Base-by-base conservation (phyloP, 495 filamentous ascomycete species). In the Xylaria sp. region DNA sequence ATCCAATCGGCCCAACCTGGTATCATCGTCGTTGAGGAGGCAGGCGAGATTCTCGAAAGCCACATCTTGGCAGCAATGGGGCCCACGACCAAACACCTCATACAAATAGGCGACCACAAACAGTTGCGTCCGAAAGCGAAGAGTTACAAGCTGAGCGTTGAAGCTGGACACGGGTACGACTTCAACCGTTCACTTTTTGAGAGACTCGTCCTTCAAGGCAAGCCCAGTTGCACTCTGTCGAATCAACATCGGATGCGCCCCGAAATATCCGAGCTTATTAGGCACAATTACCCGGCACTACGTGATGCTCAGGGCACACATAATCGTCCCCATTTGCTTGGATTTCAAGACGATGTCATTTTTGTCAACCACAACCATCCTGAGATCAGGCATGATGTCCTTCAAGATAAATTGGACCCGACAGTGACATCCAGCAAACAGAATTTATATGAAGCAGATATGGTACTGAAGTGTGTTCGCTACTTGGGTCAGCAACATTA, bases 401-500 rank as follows among this genome's bases (percentile, higher is more conserved):
- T 90, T 2, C 73, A 78, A 3, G 90, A 93, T 48, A 79, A 83
- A 17, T 77, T 82, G 4, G 90, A 93, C 58, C 80, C 82, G 33
- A 78, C 75, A 0, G 68, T 83, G 1, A 85, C 82, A 43, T 78
- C 81, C 7, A 88, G 84, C 73, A 92, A 91, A 74, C 84, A 86
- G 58, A 96, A 95, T 71, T 4, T 68, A 0, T 94, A 89, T 64
- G 93, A 95, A 72, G 92, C 80, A 0, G 79, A 90, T 2, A 89
- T 95, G 81, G 84, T 90, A 0, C 73, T 94, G 61, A 90, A 88
- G 67, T 88, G 85, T 73, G 88, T 94, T 14, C 85, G 87, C 29
- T 94, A 94, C 79, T 81, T 95, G 3, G 91, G 84, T 1, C 92
- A 93, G 72, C 92, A 95, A 72, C 92, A 92, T 0, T 97, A 95